phyloP scores from a whole-genome alignment of 139 green algal species.

The Deuterostichococcus epilithicus region DNA sequence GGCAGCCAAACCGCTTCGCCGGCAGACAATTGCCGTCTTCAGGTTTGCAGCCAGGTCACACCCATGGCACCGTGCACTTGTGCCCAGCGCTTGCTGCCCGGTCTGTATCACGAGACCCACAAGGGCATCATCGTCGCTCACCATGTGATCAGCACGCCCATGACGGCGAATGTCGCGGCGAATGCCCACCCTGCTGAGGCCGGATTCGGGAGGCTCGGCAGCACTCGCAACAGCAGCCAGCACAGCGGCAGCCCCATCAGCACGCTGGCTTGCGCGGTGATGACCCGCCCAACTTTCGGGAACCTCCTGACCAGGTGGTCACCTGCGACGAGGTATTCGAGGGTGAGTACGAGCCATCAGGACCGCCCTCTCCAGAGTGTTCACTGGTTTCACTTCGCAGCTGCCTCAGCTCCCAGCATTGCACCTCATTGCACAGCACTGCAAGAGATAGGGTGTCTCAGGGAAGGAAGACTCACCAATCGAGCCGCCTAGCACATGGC shows the following conservation, averaged over 20 bases:
- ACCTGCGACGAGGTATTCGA: not conserved
- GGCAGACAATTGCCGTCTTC: not conserved
- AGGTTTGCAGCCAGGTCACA: too few relatives aligned
- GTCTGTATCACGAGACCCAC: too few relatives aligned
- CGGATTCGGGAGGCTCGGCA: slow-evolving; percentile 2
- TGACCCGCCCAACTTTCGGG: slow-evolving; percentile 53
- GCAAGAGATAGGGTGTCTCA: not conserved
- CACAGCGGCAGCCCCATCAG: slow-evolving; percentile 53
- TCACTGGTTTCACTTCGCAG: too few relatives aligned
- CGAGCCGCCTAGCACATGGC: slow-evolving; percentile 58
- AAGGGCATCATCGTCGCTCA: slow-evolving; percentile 25
- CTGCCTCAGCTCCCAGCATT: not conserved
- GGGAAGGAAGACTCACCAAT: slow-evolving; percentile 57
- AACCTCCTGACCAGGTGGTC: slow-evolving; percentile 18
- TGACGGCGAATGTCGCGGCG: slow-evolving; percentile 45
- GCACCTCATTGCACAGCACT: not conserved
- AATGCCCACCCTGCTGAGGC: slow-evolving; percentile 18
- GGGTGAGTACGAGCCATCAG: not conserved
- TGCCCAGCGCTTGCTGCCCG: too few relatives aligned
- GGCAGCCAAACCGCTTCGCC: too few relatives aligned
- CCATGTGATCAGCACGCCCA: slow-evolving; percentile 70
- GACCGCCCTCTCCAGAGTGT: not conserved
- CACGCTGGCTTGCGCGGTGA: slow-evolving; percentile 56
- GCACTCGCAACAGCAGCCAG: slow-evolving; percentile 54
- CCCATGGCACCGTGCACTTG: too few relatives aligned